Evolutionary conservation across 768 basidiomycete species (phyloP).

Genomic region (Boletus coccyginus): DNA sequence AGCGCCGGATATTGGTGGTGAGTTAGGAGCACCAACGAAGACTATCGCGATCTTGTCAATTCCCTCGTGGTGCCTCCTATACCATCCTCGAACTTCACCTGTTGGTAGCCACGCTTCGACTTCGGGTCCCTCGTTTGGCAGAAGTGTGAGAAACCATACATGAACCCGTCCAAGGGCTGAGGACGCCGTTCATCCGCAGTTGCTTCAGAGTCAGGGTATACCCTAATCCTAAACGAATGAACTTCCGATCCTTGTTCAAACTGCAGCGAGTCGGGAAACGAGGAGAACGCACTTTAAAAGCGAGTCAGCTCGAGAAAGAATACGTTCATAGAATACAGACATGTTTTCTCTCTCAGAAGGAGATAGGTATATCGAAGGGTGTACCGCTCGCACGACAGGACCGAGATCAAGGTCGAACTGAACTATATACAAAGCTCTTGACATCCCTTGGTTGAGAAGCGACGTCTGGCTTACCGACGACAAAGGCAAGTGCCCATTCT

Average conservation of each 20-base stretch:
- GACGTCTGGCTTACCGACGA: slow-evolving; percentile 50
- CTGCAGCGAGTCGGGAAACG: slow-evolving; percentile 86
- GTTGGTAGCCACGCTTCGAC: slow-evolving; percentile 77
- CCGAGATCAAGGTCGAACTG: slow-evolving; percentile 90
- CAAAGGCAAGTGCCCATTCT: slow-evolving; percentile 67
- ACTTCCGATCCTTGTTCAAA: slow-evolving; percentile 81
- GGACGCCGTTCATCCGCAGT: slow-evolving; percentile 33
- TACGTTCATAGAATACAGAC: slow-evolving; percentile 35
- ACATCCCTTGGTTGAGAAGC: not conserved
- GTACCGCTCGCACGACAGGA: slow-evolving; percentile 69
- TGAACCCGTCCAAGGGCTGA: slow-evolving; percentile 55
- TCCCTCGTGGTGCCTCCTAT: not conserved
- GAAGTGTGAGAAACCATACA: slow-evolving; percentile 80
- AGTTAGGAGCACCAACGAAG: slow-evolving; percentile 72
- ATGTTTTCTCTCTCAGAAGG: slow-evolving; percentile 78
- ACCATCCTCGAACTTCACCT: slow-evolving; percentile 42
- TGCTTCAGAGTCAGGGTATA: slow-evolving; percentile 32
- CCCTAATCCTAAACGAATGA: slow-evolving; percentile 85
- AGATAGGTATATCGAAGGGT: slow-evolving; percentile 62
- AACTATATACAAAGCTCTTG: slow-evolving; percentile 40
- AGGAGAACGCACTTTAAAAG: slow-evolving; percentile 73
- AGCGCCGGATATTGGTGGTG: slow-evolving; percentile 80
- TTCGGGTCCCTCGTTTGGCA: slow-evolving; percentile 61
- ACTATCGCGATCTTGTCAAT: slow-evolving; percentile 9
- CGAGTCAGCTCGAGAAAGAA: slow-evolving; percentile 4